phyloP scores from a whole-genome alignment of 495 filamentous ascomycete species.

The Penicillium simplicissimum region DNA sequence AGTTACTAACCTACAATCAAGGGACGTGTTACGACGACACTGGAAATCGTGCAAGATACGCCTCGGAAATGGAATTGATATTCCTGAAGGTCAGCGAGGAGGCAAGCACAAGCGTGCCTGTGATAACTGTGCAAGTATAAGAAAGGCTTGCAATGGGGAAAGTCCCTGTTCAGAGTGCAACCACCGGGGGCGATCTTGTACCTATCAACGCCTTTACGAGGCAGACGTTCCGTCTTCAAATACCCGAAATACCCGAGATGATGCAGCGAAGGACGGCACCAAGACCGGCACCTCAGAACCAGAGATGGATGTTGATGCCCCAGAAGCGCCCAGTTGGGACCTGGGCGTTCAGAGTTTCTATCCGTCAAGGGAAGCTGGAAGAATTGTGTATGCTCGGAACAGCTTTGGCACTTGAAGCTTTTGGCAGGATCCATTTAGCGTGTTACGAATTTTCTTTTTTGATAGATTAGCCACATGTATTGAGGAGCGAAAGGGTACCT shows the following conservation, averaged over 20 bases:
- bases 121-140: conserved; percentile 38
- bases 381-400: conserved; percentile 15
- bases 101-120: conserved; percentile 40
- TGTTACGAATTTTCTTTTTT: background rate
- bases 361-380: conserved; percentile 11
- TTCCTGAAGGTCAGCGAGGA: conserved; percentile 30
- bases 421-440: background rate
- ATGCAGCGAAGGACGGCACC: background rate
- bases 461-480: background rate
- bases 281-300: background rate
- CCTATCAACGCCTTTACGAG: conserved; percentile 30
- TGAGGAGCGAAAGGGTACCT: background rate
- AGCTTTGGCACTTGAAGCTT: conserved; percentile 5
- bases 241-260: background rate
- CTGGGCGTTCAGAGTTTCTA: conserved; percentile 32
- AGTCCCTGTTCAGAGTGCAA: conserved; percentile 33
- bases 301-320: background rate
- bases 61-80: conserved; percentile 21
- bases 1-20: conserved; percentile 2
- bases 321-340: conserved; percentile 18
- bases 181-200: conserved; percentile 28
- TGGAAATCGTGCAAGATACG: conserved; percentile 39
- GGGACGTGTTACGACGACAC: conserved; percentile 37
- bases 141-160: conserved; percentile 35
- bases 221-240: background rate